phyloP scores from a whole-genome alignment of 2,329 filamentous ascomycete genomes.

The Whalleya microplaca region DNA sequence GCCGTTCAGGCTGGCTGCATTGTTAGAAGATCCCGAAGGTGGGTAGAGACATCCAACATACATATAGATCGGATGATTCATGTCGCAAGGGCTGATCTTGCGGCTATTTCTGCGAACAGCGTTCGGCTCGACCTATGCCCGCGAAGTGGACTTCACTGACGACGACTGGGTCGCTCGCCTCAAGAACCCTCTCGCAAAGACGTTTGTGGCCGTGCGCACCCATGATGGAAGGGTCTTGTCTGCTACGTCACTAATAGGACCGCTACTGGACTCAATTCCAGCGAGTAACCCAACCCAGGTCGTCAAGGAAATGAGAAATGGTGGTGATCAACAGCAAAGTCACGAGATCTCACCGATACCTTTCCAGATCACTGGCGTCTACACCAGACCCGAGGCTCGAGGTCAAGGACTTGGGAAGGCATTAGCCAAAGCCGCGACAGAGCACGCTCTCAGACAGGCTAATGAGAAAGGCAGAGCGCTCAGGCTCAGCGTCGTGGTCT shows the following conservation, averaged over 20 bases:
- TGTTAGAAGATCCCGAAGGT: constrained; percentile 35
- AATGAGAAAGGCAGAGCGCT: constrained; percentile 29
- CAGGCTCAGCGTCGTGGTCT: constrained; percentile 39
- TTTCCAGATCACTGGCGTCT: constrained; percentile 43
- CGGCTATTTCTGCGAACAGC: constrained; percentile 24
- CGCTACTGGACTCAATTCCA: constrained; percentile 29
- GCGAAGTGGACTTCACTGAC: constrained; percentile 41
- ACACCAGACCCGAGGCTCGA: constrained; percentile 41
- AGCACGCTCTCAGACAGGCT: constrained; percentile 27
- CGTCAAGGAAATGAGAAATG: constrained; percentile 16
- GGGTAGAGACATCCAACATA: constrained; percentile 17
- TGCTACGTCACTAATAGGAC: constrained; percentile 39
- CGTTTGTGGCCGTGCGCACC: constrained; percentile 37
- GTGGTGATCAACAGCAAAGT: constrained; percentile 8
- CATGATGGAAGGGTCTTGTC: constrained; percentile 33
- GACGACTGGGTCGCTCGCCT: constrained; percentile 42
- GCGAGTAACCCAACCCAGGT: constrained; percentile 26
- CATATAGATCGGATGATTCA: too few relatives aligned
- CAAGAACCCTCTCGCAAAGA: constrained; percentile 39
- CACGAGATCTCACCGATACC: constrained; percentile 26
- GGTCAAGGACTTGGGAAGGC: constrained; percentile 40
- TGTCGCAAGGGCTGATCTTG: constrained; percentile 23
- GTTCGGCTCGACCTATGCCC: constrained; percentile 44
- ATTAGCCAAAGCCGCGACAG: constrained; percentile 36
- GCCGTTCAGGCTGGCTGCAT: constrained; percentile 35